Percentiles rank a stretch among this genome's conserved stretches.
Conservation (phyloP, 1,284 basidiomycete genomes). For the Ceratobasidium sp. region DNA sequence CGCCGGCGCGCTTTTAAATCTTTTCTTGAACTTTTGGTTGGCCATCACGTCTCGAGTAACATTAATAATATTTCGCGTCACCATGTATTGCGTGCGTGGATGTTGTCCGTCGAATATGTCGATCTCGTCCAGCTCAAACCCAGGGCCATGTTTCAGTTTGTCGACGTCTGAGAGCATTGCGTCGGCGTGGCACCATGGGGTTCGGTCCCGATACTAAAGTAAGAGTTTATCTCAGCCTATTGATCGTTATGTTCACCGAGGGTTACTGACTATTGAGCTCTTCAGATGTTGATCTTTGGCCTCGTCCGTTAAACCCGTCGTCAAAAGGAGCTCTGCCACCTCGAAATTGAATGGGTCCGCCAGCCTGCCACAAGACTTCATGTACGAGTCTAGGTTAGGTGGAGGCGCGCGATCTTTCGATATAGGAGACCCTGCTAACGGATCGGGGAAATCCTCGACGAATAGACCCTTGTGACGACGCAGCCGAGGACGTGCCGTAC, state of each 20-base stretch:
- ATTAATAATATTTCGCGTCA: background rate
- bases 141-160: constrained; percentile 9
- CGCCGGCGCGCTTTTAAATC: background rate
- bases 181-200: background rate
- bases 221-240: background rate
- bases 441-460: constrained; percentile 8
- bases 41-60: background rate
- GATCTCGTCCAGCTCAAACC: background rate
- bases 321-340: constrained; percentile 2
- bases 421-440: constrained; percentile 1
- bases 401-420: background rate
- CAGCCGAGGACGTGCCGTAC: background rate
- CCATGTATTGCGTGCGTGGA: constrained; percentile 8
- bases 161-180: background rate
- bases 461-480: background rate
- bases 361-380: background rate
- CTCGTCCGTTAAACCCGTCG: background rate
- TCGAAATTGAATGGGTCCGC: background rate
- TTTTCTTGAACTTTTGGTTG: constrained; percentile 2
- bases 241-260: too few species aligned
- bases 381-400: constrained; percentile 4
- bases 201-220: background rate
- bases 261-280: background rate
- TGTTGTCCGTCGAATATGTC: background rate
- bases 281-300: constrained; percentile 17